phyloP scores from a whole-genome alignment of 75 land plant genomes.

The Pinus albicaulis region DNA sequence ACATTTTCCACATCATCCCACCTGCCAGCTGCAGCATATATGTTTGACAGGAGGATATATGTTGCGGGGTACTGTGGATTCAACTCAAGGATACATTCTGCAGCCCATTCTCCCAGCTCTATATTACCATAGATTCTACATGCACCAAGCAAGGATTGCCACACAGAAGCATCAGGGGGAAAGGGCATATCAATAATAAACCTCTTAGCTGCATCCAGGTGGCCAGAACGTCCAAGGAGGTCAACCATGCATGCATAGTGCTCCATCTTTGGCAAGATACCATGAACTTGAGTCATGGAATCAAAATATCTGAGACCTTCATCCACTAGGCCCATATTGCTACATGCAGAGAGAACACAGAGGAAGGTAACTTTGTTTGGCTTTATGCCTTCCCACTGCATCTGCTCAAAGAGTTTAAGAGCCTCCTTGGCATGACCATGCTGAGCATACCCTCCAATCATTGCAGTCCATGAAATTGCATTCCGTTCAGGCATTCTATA shows the following conservation, averaged over 20 bases:
- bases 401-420: constrained; percentile 3
- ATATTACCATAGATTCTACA: constrained; percentile 13
- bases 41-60: constrained; percentile 12
- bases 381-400: constrained; percentile 8
- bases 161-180: constrained; percentile 5
- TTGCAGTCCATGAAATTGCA: constrained; percentile 16
- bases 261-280: constrained; percentile 5
- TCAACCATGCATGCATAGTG: constrained; percentile 14
- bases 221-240: constrained; percentile 14
- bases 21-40: constrained; percentile 1
- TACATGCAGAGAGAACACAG: constrained; percentile 16
- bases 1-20: constrained; percentile 3
- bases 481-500: constrained; percentile 11
- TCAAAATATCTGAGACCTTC: constrained; percentile 6
- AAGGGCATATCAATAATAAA: constrained; percentile 16
- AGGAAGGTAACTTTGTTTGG: background rate
- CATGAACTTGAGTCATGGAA: constrained; percentile 7
- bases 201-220: constrained; percentile 8
- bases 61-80: constrained; percentile 3
- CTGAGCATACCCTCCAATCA: constrained; percentile 9
- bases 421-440: constrained; percentile 12
- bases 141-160: constrained; percentile 26
- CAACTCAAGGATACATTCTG: background rate
- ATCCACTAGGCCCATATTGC: constrained; percentile 8
- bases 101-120: constrained; percentile 7